A percentile compares a stretch with the other conserved stretches of the same genome.
Conservation (phyloP, 179 eudicot species). For the Beta lomatogona region DNA sequence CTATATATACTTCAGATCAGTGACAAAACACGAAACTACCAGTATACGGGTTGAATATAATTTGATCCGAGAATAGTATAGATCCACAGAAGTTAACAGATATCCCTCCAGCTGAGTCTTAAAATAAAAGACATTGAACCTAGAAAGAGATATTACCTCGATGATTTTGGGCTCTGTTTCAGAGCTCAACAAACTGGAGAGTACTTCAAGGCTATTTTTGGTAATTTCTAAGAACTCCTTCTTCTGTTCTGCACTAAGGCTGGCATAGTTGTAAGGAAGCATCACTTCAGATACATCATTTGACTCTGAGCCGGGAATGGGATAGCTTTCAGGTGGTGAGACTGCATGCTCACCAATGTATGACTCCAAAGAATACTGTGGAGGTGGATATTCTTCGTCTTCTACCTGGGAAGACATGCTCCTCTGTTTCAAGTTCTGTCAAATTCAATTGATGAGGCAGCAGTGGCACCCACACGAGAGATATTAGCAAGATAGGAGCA, state of each 20-base stretch:
- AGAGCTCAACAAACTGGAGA: conserved; percentile 76
- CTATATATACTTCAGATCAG: not conserved
- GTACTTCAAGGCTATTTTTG: conserved; percentile 81
- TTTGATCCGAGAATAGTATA: not conserved
- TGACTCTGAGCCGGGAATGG: conserved; percentile 54
- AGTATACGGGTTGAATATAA: not conserved
- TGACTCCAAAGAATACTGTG: conserved; percentile 58
- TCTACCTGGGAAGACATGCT: conserved; percentile 42
- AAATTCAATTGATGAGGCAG: conserved; percentile 16
- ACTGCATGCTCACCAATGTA: conserved; percentile 47
- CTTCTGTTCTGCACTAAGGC: conserved; percentile 69
- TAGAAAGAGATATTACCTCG: conserved; percentile 50
- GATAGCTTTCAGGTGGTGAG: conserved; percentile 65
- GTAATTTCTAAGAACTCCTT: conserved; percentile 72
- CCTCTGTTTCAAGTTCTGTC: conserved; percentile 64
- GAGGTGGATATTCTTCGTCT: conserved; percentile 42
- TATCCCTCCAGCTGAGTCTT: not conserved
- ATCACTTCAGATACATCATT: conserved; percentile 33
- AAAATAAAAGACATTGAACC: not conserved
- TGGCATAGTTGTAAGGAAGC: conserved; percentile 40
- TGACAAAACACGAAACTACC: not conserved
- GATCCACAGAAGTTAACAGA: not conserved
- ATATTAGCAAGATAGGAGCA: not conserved
- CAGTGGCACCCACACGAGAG: not conserved
- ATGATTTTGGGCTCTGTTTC: conserved; percentile 51